Percentiles rank a stretch among this genome's conserved stretches.
Evolutionary conservation across 257 asterid species (phyloP).

Genomic region (Osmanthus fragrans): DNA sequence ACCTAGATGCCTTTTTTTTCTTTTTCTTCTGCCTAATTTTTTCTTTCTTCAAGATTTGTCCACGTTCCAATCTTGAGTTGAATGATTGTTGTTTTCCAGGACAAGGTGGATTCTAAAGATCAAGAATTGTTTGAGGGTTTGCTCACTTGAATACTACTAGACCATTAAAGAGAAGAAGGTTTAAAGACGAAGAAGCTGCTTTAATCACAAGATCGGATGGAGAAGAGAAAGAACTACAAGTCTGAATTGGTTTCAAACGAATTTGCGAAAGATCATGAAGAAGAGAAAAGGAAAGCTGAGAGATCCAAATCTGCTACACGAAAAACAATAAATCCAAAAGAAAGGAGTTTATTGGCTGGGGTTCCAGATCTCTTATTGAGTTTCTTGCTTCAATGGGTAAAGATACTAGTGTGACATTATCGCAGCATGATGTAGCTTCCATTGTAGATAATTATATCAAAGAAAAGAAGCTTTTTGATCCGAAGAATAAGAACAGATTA

Average conservation of each 20-base stretch:
- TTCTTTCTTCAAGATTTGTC: not conserved
- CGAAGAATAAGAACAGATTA: constrained; percentile 49
- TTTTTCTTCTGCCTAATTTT: not conserved
- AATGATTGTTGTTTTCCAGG: constrained; percentile 49
- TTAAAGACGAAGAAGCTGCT: constrained; percentile 36
- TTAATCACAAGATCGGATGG: constrained; percentile 39
- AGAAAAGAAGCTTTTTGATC: constrained; percentile 51
- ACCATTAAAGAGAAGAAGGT: constrained; percentile 47
- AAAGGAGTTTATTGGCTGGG: constrained; percentile 76
- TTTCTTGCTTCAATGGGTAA: constrained; percentile 68
- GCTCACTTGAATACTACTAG: constrained; percentile 62
- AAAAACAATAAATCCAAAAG: constrained; percentile 37
- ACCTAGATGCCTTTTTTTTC: not conserved
- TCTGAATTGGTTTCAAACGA: constrained; percentile 41
- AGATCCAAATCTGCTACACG: constrained; percentile 23
- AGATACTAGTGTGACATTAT: constrained; percentile 41
- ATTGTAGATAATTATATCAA: constrained; percentile 49
- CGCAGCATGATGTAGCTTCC: constrained; percentile 55
- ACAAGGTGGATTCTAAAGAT: constrained; percentile 60
- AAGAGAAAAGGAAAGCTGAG: constrained; percentile 33
- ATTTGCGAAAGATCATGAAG: constrained; percentile 39
- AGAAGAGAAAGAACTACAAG: constrained; percentile 22
- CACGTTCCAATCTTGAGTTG: not conserved
- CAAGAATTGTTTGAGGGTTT: constrained; percentile 56
- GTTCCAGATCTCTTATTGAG: constrained; percentile 62